Conservation (phyloP, 495 filamentous ascomycete genomes). For the Penicillium canariense region DNA sequence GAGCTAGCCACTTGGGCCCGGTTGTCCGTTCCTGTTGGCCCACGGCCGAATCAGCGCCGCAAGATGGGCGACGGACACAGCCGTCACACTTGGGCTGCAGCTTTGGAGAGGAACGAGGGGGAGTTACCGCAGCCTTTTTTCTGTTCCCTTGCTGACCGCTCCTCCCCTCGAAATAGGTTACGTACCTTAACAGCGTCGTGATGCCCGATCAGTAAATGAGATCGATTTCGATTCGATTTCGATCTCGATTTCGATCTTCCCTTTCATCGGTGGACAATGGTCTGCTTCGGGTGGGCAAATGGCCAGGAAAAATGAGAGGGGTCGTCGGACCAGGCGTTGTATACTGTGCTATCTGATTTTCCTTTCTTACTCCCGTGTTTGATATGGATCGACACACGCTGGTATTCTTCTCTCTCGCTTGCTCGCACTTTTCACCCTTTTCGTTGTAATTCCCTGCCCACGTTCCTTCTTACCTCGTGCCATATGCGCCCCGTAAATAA, state of each 20-base stretch:
- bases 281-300: not conserved
- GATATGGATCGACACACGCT: not conserved
- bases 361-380: not conserved
- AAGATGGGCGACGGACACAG: constrained; percentile 2
- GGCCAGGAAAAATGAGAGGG: not conserved
- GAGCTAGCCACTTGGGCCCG: constrained; percentile 27
- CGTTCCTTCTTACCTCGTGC: not conserved
- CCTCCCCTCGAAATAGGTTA: constrained; percentile 43
- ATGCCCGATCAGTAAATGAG: constrained; percentile 58
- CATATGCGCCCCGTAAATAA: not conserved
- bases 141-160: constrained; percentile 28
- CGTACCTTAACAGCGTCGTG: constrained; percentile 60
- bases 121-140: not conserved
- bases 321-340: not conserved
- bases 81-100: constrained; percentile 3
- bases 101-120: not conserved
- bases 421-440: not conserved
- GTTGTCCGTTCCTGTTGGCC: constrained; percentile 19
- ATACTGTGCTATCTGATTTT: not conserved
- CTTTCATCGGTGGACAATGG: not conserved
- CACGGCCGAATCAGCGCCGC: constrained; percentile 19
- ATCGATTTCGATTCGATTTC: too few relatives aligned
- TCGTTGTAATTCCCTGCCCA: not conserved
- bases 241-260: constrained; percentile 2
- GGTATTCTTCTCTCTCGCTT: not conserved